Evolutionary conservation across 106 monocot genomes (phyloP).

Genomic region (Dendrobium huoshanense): DNA sequence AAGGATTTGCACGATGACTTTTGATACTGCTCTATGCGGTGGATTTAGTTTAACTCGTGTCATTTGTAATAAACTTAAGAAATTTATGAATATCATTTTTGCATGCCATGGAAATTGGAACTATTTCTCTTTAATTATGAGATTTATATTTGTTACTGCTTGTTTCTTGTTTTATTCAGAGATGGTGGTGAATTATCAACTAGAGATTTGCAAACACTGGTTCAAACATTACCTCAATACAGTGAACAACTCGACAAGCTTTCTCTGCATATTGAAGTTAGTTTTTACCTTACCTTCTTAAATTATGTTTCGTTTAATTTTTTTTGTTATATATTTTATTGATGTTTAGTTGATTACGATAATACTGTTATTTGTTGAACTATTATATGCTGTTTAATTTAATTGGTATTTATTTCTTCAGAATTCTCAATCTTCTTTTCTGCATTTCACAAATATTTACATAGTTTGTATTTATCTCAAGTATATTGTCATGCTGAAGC

Average conservation of each 20-base stretch:
- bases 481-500: background rate
- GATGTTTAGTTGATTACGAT: background rate
- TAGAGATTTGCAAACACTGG: constrained; percentile 19
- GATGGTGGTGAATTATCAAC: constrained; percentile 15
- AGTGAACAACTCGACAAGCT: constrained; percentile 12
- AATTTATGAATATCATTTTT: background rate
- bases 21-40: background rate
- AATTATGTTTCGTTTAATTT: background rate
- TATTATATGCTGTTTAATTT: background rate
- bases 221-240: constrained; percentile 17
- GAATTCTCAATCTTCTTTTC: background rate
- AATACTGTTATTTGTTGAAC: background rate
- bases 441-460: background rate
- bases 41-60: background rate
- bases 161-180: constrained; percentile 4
- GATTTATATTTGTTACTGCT: background rate
- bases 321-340: background rate
- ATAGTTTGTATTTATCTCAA: background rate
- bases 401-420: background rate
- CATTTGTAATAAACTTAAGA: background rate
- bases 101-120: background rate
- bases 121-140: background rate
- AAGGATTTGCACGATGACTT: background rate
- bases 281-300: background rate
- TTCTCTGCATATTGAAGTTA: constrained; percentile 13